Evolutionary conservation across 805 yeast species (phyloP).

Genomic region (Lachancea dasiensis): DNA sequence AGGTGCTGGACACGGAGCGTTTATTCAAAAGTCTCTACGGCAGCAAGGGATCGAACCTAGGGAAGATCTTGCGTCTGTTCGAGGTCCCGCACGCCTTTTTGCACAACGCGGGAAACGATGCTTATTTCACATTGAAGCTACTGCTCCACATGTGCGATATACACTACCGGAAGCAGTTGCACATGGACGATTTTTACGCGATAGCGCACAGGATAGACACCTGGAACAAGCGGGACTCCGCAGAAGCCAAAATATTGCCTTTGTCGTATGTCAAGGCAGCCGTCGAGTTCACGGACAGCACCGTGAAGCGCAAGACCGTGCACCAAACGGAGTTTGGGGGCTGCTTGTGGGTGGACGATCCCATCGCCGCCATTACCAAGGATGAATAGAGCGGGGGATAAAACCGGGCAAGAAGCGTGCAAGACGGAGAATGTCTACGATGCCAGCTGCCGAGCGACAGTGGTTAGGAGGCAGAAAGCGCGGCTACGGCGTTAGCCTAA

Average conservation of each 20-base stretch:
- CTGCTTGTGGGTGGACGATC: constrained; percentile 19
- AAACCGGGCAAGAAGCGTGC: not conserved
- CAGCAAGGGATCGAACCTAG: constrained; percentile 38
- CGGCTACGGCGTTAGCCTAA: too few species aligned
- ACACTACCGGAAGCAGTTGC: constrained; percentile 22
- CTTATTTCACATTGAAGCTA: constrained; percentile 53
- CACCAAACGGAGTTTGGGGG: constrained; percentile 32
- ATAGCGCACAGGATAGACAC: constrained; percentile 16
- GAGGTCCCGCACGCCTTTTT: constrained; percentile 52
- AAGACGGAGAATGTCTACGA: too few species aligned
- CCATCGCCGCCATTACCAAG: constrained; percentile 16
- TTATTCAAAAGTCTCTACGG: constrained; percentile 40
- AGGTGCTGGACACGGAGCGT: constrained; percentile 43
- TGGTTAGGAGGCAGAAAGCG: too few species aligned
- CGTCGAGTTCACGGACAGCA: constrained; percentile 11
- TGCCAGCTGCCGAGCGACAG: too few species aligned
- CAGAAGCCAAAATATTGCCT: constrained; percentile 25
- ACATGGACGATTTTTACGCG: constrained; percentile 23
- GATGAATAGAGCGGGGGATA: not conserved
- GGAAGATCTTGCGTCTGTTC: constrained; percentile 41
- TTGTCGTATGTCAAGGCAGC: constrained; percentile 24
- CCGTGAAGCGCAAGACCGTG: constrained; percentile 15
- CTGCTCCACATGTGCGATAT: constrained; percentile 46
- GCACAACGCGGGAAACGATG: constrained; percentile 71
- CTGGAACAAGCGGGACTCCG: constrained; percentile 20